A percentile compares a stretch with the other conserved stretches of the same genome.
These are phyloP conservation scores for Achlya hypogyna DNA, from an alignment of 352 stramenopile genomes.

Conservation along the genomic window DNA sequence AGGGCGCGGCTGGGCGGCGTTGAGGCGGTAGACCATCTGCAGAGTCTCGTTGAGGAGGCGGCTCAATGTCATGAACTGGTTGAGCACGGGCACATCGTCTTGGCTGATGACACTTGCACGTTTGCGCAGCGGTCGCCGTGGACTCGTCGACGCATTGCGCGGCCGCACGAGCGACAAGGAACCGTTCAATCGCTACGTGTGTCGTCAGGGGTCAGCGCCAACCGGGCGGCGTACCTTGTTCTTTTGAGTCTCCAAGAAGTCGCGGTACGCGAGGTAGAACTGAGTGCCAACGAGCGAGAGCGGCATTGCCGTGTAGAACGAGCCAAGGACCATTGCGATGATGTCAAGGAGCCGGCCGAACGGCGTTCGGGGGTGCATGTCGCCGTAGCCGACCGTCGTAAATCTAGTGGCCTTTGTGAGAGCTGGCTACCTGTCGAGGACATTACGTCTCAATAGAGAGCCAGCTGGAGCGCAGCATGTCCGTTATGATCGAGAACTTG, in stretches of 20 bases:
- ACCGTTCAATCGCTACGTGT: neutral
- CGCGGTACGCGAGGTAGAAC: slow-evolving; percentile 51
- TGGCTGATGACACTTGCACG: neutral
- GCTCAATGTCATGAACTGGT: neutral
- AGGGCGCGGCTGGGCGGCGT: neutral
- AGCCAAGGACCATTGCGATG: slow-evolving; percentile 46
- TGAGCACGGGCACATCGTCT: neutral
- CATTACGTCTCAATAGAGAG: slow-evolving; percentile 54
- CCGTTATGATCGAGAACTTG: slow-evolving; percentile 33
- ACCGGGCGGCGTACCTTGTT: neutral
- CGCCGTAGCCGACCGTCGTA: slow-evolving; percentile 68
- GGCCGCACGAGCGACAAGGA: neutral
- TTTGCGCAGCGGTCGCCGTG: neutral
- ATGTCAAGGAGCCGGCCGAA: slow-evolving; percentile 59
- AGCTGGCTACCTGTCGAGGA: neutral
- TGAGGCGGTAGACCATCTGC: neutral
- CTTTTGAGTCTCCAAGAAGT: slow-evolving; percentile 9
- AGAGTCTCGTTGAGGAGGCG: neutral
- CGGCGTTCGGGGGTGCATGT: slow-evolving; percentile 46
- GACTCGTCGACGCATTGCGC: neutral
- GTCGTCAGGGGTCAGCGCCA: neutral
- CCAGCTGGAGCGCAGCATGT: slow-evolving; percentile 68
- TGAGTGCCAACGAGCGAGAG: slow-evolving; percentile 59
- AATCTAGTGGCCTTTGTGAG: slow-evolving; percentile 28
- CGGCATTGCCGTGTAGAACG: slow-evolving; percentile 70